Base-by-base conservation (phyloP, 495 filamentous ascomycete genomes). In the Aspergillus homomorphus region DNA sequence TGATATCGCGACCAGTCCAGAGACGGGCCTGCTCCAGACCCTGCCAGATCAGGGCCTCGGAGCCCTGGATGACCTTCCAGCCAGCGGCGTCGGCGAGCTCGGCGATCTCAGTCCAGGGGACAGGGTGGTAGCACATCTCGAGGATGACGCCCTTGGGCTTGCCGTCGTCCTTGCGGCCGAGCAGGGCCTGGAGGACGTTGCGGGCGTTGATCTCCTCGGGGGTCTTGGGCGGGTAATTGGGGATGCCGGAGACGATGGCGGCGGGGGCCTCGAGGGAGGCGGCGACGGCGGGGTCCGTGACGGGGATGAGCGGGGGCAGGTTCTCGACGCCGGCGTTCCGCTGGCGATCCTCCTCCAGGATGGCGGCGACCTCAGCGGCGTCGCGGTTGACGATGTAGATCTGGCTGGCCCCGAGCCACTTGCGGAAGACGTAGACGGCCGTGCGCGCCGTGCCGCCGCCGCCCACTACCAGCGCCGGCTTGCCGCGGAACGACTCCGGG, bases 61-160 rank as follows among this genome's bases (percentile, higher is more conserved):
- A 86, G 0, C 87, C 88, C 20, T 84, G 64, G 50, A 90, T 84
- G 12, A 90, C 82, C 70, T 83, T 77, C 88, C 87, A 90, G 7
- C 87, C 85, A 16, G 75, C 74, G 2, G 69, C 69, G 53, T 80
- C 74, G 20, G 82, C 80, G 26, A 87, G 61, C 55, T 72, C 70
- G 5, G 79, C 84, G 53, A 90, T 82, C 59, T 79, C 79, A 0
- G 88, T 91, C 69, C 82, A 83, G 0, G 86, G 86, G 43, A 75
- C 72, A 1, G 88, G 88, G 65, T 89, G 87, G 67, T 91, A 90
- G 74, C 87, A 89, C 88, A 91, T 90, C 73, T 91, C 88, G 60
- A 90, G 69, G 41, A 91, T 84, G 8, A 82, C 82, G 10, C 88
- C 88, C 74, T 87, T 85, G 53, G 76, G 70, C 52, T 65, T 30